Base-by-base conservation (phyloP, 345 rosid genomes). In the Boechera stricta region DNA sequence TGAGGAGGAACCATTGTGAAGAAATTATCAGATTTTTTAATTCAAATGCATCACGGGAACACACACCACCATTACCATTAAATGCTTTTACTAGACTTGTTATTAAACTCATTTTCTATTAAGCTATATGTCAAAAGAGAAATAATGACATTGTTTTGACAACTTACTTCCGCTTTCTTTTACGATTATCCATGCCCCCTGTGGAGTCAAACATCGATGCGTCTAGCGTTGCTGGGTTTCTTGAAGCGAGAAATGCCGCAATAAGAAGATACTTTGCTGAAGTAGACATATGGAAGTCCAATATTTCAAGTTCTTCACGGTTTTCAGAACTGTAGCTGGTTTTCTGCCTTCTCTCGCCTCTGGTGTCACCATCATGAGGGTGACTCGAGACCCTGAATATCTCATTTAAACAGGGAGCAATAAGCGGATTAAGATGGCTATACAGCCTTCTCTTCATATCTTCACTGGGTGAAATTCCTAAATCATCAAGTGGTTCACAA, bases 201-300 rank as follows among this genome's bases (percentile, higher is more conserved):
- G 87, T 85, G 61, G 92, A 88, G 81, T 94, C 98, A 83, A 94
- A 94, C 79, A 90, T 77, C 7, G 98, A 94, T 12, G 97, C 98
- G 73, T 94, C 97, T 52, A 92, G 81, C 33, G 98, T 94, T 32
- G 96, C 92, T 33, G 98, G 98, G 78, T 94, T 94, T 87, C 91
- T 89, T 26, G 98, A 94, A 80, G 98, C 95, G 21, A 94, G 90
- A 83, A 92, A 92, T 55, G 98, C 96, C 35, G 98, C 89, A 78
- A 94, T 79, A 75, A 94, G 97, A 69, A 94, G 98, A 85, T 84
- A 89, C 81, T 90, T 94, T 18, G 96, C 88, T 48, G 92, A 88
- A 60, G 80, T 82, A 59, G 95, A 90, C 97, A 92, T 88, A 75
- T 92, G 94, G 68, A 92, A 86, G 82, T 88, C 95, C 61, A 86